Evolutionary conservation across 257 asterid species (phyloP), one percentile per base, ranked within the genome.

Genomic region (Rubia yunnanensis): DNA sequence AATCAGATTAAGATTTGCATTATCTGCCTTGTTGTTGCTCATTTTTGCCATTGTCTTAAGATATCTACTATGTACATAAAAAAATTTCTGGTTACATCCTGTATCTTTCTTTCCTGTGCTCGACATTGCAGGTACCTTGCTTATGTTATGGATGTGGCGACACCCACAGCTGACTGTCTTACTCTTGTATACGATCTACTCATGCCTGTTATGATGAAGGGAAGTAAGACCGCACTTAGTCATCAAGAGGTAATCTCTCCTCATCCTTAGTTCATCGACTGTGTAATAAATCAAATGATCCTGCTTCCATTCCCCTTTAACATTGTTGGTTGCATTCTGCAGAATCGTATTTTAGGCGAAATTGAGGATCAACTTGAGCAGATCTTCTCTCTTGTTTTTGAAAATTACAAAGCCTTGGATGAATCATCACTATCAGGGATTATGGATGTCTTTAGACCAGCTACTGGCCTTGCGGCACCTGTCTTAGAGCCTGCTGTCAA

Each of bases 131-230:
- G 86, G 70, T 82, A 82, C 74, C 86, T 82, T 27, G 68, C 84
- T n/a, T 82, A 82, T 74, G 80, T 81, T 27, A 82, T 82, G 86
- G 86, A 82, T 74, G 86, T 79, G 39, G 86, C 86, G 30, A 82
- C 86, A 7, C 86, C 86, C 58, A 82, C 86, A 5, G 80, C 86
- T 63, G 80, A 82, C 58, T 82, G 86, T 70, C 77, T 79, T 10
- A 69, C 68, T 2, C 64, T 82, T 67, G 82, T 82, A 20, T 69
- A 76, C 31, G 82, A 78, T 53, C 67, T 78, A 17, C 71, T 82
- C 63, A 27, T 74, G 50, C 84, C 82, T 20, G 84, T 82, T 54
- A 58, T 74, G 35, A 79, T 82, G 86, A 82, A 79, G 68, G 80
- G 82, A 60, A 62, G 80, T 49, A 82, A 74, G 72, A 69, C 74